Evolutionary conservation across 2,329 filamentous ascomycete genomes (phyloP), one percentile per base, ranked within the genome.

Genomic region (Grosmannia huntii): DNA sequence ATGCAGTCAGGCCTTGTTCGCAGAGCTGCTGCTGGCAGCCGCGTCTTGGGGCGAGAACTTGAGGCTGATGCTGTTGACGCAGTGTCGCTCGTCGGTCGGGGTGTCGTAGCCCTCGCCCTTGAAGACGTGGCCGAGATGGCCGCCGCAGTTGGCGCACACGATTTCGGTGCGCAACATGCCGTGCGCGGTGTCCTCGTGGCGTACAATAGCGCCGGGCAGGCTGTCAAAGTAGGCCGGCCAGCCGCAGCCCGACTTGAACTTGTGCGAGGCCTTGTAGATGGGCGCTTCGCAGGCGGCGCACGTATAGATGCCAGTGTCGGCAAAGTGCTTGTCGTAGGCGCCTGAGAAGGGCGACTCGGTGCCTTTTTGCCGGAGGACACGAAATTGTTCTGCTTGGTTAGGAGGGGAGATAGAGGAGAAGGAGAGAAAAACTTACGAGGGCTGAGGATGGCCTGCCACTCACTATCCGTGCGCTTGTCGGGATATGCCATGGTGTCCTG

Each of bases 191-290:
- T 99, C 94, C 62, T 84, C 83, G 67, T 92, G 86, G 62, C 92
- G 79, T 41, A 83, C 89, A 14, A 99, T 90, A 0, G 92, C 92
- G 2, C 90, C 91, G 0, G 94, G 92, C 56, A 99, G 83, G 64
- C 87, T 92, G 72, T 99, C 94, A 70, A 92, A 99, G 74, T 97
- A 99, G 14, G 94, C 94, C 0, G 94, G 94, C 94, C 94, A 99
- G 61, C 94, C 94, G 72, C 94, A 99, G 49, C 90, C 90, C 21
- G 89, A 95, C 72, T 89, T 89, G 80, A 99, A 99, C 72, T 99
- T 99, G 74, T 96, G 91, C 62, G 80, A 80, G 31, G 94, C 91
- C 71, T 85, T 92, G 81, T 99, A 99, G 21, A 99, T 83, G 5
- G 94, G 91, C 9, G 90, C 81, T 31, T 85, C 72, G 77, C 94